Evolutionary conservation across 139 green algal species (phyloP).

Genomic region (Chlamydomonas schloesseri): DNA sequence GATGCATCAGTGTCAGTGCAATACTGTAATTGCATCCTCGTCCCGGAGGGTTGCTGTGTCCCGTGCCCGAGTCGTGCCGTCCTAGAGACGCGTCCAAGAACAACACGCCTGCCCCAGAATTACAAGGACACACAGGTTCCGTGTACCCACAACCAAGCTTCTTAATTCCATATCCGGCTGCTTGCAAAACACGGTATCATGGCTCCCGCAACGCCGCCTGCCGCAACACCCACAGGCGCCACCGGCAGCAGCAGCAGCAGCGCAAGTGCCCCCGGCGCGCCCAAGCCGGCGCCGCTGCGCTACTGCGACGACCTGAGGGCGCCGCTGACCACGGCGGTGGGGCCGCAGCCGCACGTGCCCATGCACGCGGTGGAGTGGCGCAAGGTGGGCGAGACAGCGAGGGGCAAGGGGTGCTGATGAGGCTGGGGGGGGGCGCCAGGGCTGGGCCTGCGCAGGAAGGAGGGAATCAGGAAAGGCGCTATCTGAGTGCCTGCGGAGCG

Average conservation of each 20-base stretch:
- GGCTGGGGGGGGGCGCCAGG: neutral
- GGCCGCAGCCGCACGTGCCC: slow-evolving; percentile 55
- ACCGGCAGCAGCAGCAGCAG: neutral
- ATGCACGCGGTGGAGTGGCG: slow-evolving; percentile 80
- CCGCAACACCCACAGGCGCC: neutral
- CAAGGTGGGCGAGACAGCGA: slow-evolving; percentile 58
- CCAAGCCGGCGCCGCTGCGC: neutral
- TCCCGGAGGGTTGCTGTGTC: neutral
- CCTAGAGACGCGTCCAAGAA: neutral
- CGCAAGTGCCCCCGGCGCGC: too few relatives aligned
- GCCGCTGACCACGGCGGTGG: slow-evolving; percentile 59
- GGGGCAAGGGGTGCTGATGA: neutral
- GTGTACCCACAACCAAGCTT: too few relatives aligned
- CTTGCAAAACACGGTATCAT: too few relatives aligned
- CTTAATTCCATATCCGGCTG: too few relatives aligned
- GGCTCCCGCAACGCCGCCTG: neutral
- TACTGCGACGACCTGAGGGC: slow-evolving; percentile 42
- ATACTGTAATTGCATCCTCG: too few relatives aligned
- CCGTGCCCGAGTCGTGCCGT: neutral
- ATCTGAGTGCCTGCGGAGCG: neutral
- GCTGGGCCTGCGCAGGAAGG: neutral
- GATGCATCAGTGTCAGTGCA: too few relatives aligned
- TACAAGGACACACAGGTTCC: too few relatives aligned
- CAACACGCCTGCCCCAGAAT: too few relatives aligned
- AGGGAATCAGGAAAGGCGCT: neutral